Base-by-base conservation (phyloP, 192 early-diverging fungal species). In the Podila epigama region DNA sequence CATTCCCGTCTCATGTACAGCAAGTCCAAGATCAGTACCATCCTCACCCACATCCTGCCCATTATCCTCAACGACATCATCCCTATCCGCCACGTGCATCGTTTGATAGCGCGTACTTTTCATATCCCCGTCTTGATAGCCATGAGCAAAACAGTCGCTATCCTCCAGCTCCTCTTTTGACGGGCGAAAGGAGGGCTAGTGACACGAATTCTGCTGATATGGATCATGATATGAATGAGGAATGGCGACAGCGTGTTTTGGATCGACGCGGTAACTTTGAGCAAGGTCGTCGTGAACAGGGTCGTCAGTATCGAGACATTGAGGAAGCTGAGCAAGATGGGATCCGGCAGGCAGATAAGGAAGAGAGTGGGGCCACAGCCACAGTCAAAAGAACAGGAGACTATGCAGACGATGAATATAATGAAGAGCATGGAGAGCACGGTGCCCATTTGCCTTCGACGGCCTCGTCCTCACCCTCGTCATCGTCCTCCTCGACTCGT, bases 231-330 rank as follows among this genome's bases (percentile, higher is more conserved):
- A 48, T 48, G 44, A 48, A 22, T 4, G 44, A 48, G 44, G 44
- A 48, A 2, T 22, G n/a, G 44, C 44, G 44, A 4, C 44, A 48
- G 7, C 44, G 44, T 9, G 44, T 48, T 22, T 15, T 48, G 44
- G 44, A 48, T 22, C 44, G 44, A 7, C 44, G 44, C 0, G 44
- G 44, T 9, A 22, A 22, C n/a, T 22, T 48, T 10, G 44, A 48
- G 7, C 44, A 22, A 22, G 44, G 9, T 11, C 72, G 3, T 75
- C 72, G 10, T 63, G 64, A 6, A 59, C 59, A 2, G 44, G 25
- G 27, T 63, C 72, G 1, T 53, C 60, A 54, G 20, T 11, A 48
- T 20, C 16, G 25, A 15, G 44, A 48, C 2, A 22, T 22, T 9
- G 44, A 48, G 2, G 44, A 48, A 1, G 44, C n/a, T 0, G 44